Evolutionary conservation across 257 asterid genomes (phyloP), one percentile per base, ranked within the genome.

Genomic region (Ophiorrhiza pumila): DNA sequence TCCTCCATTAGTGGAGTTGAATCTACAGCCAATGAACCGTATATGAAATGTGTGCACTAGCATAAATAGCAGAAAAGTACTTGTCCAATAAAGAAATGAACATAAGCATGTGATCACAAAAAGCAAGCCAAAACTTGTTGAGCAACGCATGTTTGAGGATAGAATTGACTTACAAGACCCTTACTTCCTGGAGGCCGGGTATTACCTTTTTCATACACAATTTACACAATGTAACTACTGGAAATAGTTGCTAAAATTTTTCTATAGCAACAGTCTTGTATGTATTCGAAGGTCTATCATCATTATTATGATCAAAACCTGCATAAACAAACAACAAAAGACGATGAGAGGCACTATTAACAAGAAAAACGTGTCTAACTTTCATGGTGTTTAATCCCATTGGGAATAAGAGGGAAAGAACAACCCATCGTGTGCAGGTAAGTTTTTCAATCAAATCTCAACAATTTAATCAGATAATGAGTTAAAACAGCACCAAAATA

Each of bases 1-100:
- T 69, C 73, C 35, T 69, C 73, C 62, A 69, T 69, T 20, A 11
- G 32, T 13, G 49, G 35, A 15, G 31, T 52, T 34, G 43, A 68
- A 50, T 34, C 73, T 68, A 34, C 46, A 50, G 32, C 18, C 60
- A 68, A 3, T 6, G 0, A 49, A 29, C 61, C 23, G n/a, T 58
- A 31, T 15, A 37, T 69, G 62, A 69, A 35, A 50, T 15, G 45
- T 69, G 10, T 68, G 63, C 32, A 69, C 15, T 29, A 69, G 22
- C 49, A 9, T 63, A 52, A 69, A 43, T 2, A 45, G 59, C 65
- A 59, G 8, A 15, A 42, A 59, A 59, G 32, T 14, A 25, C 22
- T 42, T 41, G 2, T 56, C 7, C 50, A 29, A 53, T 5, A 53
- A 52, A 11, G n/a, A 49, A 20, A 52, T 52, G 29, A 25, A 52